phyloP scores from a whole-genome alignment of 2,329 filamentous ascomycete species.

The Alternaria sp. region DNA sequence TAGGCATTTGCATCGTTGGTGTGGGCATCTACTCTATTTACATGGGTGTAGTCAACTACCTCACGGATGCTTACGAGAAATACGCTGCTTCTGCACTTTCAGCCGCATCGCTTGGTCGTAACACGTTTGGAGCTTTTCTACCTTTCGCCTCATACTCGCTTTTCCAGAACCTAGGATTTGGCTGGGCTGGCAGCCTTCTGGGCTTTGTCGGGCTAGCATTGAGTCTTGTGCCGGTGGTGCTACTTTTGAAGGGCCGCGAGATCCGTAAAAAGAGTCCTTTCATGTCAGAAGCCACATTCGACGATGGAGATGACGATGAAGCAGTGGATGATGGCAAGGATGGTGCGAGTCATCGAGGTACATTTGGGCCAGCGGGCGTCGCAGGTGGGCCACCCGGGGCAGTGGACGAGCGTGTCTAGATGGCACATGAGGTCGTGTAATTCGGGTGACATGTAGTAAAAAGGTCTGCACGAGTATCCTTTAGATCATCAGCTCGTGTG shows the following conservation, averaged over 20 bases:
- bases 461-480: no score
- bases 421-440: background rate
- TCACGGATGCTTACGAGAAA: constrained; percentile 56
- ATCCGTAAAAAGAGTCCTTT: constrained; percentile 48
- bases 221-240: constrained; percentile 49
- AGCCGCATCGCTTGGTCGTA: constrained; percentile 54
- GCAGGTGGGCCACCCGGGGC: constrained; percentile 14
- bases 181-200: constrained; percentile 53
- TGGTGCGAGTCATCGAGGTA: background rate
- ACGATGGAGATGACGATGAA: constrained; percentile 17
- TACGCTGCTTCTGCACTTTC: constrained; percentile 57
- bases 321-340: background rate
- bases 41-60: constrained; percentile 58
- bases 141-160: constrained; percentile 52
- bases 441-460: background rate
- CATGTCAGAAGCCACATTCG: constrained; percentile 40
- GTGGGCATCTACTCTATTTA: constrained; percentile 47
- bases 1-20: constrained; percentile 6
- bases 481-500: no score
- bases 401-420: background rate
- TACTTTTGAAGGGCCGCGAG: constrained; percentile 50
- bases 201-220: constrained; percentile 52
- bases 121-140: constrained; percentile 54
- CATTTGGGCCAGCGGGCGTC: constrained; percentile 13
- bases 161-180: constrained; percentile 50